These are phyloP conservation scores for Suhomyces kunorum DNA, from an alignment of 1,139 yeast genomes.

Conservation along the genomic window DNA sequence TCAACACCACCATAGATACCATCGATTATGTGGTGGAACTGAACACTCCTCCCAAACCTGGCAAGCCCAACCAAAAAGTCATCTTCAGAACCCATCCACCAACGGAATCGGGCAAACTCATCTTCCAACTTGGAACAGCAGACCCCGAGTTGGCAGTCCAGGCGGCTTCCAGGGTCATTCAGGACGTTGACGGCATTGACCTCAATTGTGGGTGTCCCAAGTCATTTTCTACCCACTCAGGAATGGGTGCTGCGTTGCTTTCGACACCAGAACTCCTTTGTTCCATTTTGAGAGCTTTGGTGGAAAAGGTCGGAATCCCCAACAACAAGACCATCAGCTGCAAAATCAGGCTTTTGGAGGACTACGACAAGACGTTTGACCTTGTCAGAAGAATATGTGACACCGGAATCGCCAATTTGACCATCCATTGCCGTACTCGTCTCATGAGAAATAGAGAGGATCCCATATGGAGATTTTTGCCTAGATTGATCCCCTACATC, in stretches of 20 bases:
- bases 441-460: conserved; percentile 86
- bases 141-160: conserved; percentile 80
- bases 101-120: conserved; percentile 60
- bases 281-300: conserved; percentile 65
- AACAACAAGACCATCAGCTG: conserved; percentile 80
- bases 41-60: conserved; percentile 8
- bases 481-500: conserved; percentile 63
- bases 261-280: conserved; percentile 78
- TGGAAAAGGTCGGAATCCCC: conserved; percentile 78
- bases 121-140: conserved; percentile 90
- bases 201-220: conserved; percentile 97
- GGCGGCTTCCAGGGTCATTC: conserved; percentile 78
- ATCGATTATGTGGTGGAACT: conserved; percentile 50
- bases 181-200: conserved; percentile 90
- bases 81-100: conserved; percentile 74
- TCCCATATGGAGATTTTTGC: conserved; percentile 69
- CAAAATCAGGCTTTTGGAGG: conserved; percentile 76
- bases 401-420: conserved; percentile 83
- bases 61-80: conserved; percentile 32
- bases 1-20: conserved; percentile 57
- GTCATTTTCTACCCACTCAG: conserved; percentile 82
- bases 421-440: conserved; percentile 88
- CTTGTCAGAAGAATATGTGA: conserved; percentile 64
- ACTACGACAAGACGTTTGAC: conserved; percentile 54
- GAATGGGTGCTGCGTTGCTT: conserved; percentile 95